These are phyloP conservation scores for Sugiyamaella lignohabitans DNA, from an alignment of 805 yeast species.

Conservation along the genomic window DNA sequence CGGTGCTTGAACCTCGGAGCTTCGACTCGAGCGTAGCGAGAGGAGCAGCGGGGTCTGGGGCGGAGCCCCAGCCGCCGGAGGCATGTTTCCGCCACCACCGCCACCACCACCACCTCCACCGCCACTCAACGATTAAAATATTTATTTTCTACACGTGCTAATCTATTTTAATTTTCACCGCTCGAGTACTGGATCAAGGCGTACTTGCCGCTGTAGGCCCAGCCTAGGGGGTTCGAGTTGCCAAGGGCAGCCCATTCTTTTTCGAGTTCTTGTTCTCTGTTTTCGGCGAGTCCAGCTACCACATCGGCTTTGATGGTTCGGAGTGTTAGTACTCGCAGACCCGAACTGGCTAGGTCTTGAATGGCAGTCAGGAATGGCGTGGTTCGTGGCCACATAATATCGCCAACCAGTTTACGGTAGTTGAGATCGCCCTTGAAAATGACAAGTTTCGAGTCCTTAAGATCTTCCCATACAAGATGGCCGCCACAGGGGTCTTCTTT, in stretches of 20 bases:
- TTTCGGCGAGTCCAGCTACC: conserved; percentile 69
- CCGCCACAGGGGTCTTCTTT: conserved; percentile 48
- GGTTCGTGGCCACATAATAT: conserved; percentile 77
- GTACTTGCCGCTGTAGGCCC: conserved; percentile 90
- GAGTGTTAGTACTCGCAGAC: conserved; percentile 62
- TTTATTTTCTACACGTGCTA: no score
- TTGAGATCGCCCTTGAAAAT: conserved; percentile 94
- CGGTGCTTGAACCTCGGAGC: no score
- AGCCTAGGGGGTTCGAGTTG: conserved; percentile 60
- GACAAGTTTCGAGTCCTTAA: conserved; percentile 54
- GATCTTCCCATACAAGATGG: conserved; percentile 50
- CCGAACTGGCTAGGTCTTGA: conserved; percentile 56
- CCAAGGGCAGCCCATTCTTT: conserved; percentile 51
- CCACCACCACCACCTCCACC: no score
- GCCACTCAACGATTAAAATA: no score
- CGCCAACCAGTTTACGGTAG: conserved; percentile 90
- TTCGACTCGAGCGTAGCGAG: no score
- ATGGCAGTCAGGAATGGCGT: conserved; percentile 68
- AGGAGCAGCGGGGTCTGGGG: no score
- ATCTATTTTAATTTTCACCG: conserved; percentile 31
- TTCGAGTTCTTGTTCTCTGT: conserved; percentile 62
- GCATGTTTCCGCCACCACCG: no score
- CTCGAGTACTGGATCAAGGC: conserved; percentile 70
- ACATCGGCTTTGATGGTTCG: conserved; percentile 98
- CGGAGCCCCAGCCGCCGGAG: no score